These are phyloP conservation scores for Rhodamnia rubescens DNA, from an alignment of 345 rosid species.

Conservation along the genomic window DNA sequence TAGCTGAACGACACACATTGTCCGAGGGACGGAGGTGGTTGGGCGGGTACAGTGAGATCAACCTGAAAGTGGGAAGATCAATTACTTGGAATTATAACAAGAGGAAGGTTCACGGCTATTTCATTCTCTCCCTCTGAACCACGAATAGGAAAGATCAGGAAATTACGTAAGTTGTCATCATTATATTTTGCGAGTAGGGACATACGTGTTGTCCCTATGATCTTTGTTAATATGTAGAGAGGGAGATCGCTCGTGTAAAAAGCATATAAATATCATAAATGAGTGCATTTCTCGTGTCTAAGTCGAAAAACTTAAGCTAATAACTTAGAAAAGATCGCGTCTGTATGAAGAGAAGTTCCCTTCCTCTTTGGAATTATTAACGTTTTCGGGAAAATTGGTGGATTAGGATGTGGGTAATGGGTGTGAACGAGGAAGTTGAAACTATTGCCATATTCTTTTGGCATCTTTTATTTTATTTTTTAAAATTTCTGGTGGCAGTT, in stretches of 20 bases:
- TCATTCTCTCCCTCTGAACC: not conserved
- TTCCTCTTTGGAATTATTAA: not conserved
- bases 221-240: not conserved
- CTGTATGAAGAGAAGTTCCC: not conserved
- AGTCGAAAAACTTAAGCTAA: not conserved
- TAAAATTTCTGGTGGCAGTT: not conserved
- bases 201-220: not conserved
- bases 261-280: too few relatives aligned
- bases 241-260: too few relatives aligned
- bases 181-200: not conserved
- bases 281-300: not conserved
- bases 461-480: not conserved
- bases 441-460: not conserved
- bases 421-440: not conserved
- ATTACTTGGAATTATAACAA: not conserved
- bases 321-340: not conserved
- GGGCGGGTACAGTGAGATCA: not conserved
- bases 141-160: not conserved
- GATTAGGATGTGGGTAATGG: not conserved
- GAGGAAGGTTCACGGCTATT: not conserved
- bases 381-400: not conserved
- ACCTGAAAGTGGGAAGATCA: not conserved
- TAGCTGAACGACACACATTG: not conserved
- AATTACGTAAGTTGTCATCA: not conserved
- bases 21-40: not conserved